Evolutionary conservation across 371 early-diverging fungal species (phyloP), one percentile per base, ranked within the genome.

Genomic region (Umbelopsis sp.): DNA sequence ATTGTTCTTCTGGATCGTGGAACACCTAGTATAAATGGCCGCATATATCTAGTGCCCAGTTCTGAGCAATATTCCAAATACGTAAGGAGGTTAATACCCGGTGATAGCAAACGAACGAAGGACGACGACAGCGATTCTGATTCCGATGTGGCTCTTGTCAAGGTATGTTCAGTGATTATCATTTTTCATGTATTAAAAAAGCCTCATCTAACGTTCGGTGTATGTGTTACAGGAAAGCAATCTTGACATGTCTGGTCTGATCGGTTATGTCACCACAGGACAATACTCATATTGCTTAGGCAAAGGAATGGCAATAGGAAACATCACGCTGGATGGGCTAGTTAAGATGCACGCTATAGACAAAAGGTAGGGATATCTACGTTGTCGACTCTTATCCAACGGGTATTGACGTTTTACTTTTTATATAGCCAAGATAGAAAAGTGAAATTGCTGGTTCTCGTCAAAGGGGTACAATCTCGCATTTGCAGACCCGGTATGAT

Each of bases 211-310:
- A 41, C 12, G 12, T 41, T 63, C 65, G 22, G 50, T 62, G 11
- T 52, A 52, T 70, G 22, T 65, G 4, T 16, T 20, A 38, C 38
- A 65, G 51, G 51, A 38, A 51, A 44, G 7, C n/a, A n/a, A 67
- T 52, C 76, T 78, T n/a, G 69, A 76, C 18, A 48, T 67, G 46
- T 69, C 69, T 3, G 74, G 74, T 11, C 77, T 87, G 20, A 80
- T 93, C 66, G 94, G 94, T 4, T 92, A 89, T 67, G 74, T 93
- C 35, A 92, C 92, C 1, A 87, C 88, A 5, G 93, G 92, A 2
- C 83, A 85, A 18, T 92, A 85, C 65, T 91, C 92, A 16, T 84
- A 89, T 50, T 76, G 81, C 12, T 77, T 85, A 41, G 94, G 93
- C 5, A 70, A 83, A 50, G 89, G 90, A 48, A 81, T 80, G 57